Conservation (phyloP, 2,329 filamentous ascomycete species). For the Fusarium hostae region DNA sequence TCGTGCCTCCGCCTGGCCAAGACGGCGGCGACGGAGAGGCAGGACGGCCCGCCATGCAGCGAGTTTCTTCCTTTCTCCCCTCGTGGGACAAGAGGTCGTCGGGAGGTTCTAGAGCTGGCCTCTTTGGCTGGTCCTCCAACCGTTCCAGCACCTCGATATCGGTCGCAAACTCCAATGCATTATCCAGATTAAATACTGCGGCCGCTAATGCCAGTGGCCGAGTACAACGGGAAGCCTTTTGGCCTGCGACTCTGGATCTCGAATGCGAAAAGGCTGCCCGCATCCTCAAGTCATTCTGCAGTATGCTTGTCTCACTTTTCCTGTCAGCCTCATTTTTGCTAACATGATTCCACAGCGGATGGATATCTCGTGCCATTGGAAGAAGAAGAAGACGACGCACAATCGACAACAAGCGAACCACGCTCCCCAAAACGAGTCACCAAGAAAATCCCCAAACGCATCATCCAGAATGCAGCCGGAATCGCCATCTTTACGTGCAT, state of each 20-base stretch:
- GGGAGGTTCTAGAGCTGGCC: constrained; percentile 42
- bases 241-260: constrained; percentile 85
- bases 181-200: constrained; percentile 50
- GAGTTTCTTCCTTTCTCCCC: constrained; percentile 57
- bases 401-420: constrained; percentile 51
- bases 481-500: constrained; percentile 96
- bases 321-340: constrained; percentile 29
- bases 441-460: constrained; percentile 86
- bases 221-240: constrained; percentile 74
- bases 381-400: constrained; percentile 49
- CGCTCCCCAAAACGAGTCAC: constrained; percentile 65
- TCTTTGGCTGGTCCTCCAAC: constrained; percentile 59
- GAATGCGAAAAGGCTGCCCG: constrained; percentile 93
- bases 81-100: constrained; percentile 59
- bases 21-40: constrained; percentile 51
- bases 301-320: constrained; percentile 55
- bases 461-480: constrained; percentile 89
- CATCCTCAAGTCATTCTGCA: constrained; percentile 91
- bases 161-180: constrained; percentile 32
- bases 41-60: constrained; percentile 54
- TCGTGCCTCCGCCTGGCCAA: constrained; percentile 48
- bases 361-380: constrained; percentile 64
- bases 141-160: constrained; percentile 57
- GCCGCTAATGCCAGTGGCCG: constrained; percentile 48
- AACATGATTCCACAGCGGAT: constrained; percentile 56